Conservation (phyloP, 2,329 filamentous ascomycete species). For the Calycina marina region DNA sequence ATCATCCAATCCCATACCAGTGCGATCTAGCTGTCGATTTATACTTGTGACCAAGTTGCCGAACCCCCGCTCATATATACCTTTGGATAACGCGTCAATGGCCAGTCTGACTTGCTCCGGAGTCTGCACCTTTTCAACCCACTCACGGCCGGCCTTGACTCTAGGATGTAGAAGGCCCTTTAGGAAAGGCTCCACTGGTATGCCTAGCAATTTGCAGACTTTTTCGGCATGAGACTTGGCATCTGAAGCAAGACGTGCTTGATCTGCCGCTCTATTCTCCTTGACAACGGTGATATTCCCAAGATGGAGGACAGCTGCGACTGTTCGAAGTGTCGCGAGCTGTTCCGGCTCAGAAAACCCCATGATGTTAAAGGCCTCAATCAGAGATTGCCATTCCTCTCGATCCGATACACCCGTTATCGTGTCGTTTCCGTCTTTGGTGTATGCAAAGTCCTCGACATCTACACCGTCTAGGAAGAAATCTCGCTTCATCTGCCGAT, state of each 20-base stretch:
- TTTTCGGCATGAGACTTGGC: conserved; percentile 60
- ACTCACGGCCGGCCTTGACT: conserved; percentile 91
- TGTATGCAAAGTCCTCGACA: conserved; percentile 84
- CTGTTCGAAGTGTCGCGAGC: conserved; percentile 64
- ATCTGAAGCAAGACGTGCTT: conserved; percentile 68
- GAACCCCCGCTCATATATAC: conserved; percentile 94
- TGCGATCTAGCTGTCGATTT: conserved; percentile 82
- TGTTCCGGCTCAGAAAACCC: conserved; percentile 81
- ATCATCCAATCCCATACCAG: conserved; percentile 68
- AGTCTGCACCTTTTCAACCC: conserved; percentile 97
- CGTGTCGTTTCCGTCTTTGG: conserved; percentile 75
- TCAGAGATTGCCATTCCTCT: conserved; percentile 77
- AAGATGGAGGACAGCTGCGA: conserved; percentile 83
- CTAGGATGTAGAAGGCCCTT: conserved; percentile 81
- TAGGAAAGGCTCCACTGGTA: conserved; percentile 71
- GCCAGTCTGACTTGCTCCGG: conserved; percentile 87
- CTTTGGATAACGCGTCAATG: conserved; percentile 85
- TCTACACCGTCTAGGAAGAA: conserved; percentile 63
- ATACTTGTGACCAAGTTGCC: conserved; percentile 85
- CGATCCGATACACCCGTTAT: conserved; percentile 82
- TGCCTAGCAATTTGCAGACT: conserved; percentile 73
- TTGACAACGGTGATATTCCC: conserved; percentile 85
- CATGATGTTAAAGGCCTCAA: conserved; percentile 93
- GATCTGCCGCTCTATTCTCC: conserved; percentile 80
- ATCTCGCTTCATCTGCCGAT: conserved; percentile 54